Evolutionary conservation across 495 filamentous ascomycete genomes (phyloP).

Genomic region (Daldinia loculata): DNA sequence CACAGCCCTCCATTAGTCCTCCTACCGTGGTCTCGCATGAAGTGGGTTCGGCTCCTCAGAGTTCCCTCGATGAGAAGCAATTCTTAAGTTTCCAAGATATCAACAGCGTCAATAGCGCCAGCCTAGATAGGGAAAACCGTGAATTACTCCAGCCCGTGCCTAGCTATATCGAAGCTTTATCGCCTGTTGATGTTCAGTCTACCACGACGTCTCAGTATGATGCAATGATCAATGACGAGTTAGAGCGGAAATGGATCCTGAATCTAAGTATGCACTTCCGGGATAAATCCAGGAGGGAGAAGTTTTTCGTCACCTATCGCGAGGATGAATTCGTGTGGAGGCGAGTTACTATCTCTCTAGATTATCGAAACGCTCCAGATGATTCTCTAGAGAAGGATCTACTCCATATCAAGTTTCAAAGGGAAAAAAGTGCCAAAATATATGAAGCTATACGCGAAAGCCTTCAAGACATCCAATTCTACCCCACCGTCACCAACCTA

Average conservation of each 20-base stretch:
- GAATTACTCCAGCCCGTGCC: constrained; percentile 19
- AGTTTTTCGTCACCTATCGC: constrained; percentile 97
- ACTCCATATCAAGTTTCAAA: constrained; percentile 78
- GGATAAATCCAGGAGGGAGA: constrained; percentile 92
- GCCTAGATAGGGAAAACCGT: constrained; percentile 30
- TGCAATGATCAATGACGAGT: constrained; percentile 75
- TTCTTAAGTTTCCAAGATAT: constrained; percentile 40
- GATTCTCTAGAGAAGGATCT: constrained; percentile 89
- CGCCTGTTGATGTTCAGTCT: constrained; percentile 51
- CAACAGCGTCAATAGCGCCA: constrained; percentile 18
- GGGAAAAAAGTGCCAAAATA: constrained; percentile 93
- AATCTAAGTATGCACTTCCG: constrained; percentile 99
- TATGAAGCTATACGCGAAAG: constrained; percentile 97
- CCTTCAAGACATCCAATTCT: constrained; percentile 90
- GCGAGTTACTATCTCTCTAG: constrained; percentile 90
- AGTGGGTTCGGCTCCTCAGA: constrained; percentile 41
- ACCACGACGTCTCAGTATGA: constrained; percentile 62
- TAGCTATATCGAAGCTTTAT: constrained; percentile 39
- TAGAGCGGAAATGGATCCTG: constrained; percentile 91
- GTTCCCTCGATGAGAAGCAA: constrained; percentile 46
- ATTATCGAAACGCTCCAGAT: constrained; percentile 82
- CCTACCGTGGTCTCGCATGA: constrained; percentile 28
- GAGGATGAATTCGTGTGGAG: constrained; percentile 79
- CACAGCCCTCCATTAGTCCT: constrained; percentile 21
- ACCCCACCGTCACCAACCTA: constrained; percentile 93